A percentile compares a stretch with the other conserved stretches of the same genome.
Conservation (phyloP, 2,329 filamentous ascomycete species). For the Fusarium torreyae region DNA sequence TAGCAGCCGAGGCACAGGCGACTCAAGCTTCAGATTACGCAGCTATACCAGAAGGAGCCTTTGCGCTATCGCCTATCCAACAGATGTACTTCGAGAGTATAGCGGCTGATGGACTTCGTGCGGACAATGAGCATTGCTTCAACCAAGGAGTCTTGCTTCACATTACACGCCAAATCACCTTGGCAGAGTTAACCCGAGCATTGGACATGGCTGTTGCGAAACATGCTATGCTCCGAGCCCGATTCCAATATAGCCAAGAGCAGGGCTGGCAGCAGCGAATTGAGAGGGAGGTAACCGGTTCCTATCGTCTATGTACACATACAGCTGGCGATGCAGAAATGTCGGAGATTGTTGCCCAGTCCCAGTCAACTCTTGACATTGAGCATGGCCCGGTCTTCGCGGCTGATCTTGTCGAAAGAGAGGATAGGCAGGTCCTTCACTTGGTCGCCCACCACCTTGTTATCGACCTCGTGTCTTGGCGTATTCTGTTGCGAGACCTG, state of each 20-base stretch:
- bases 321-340: no score
- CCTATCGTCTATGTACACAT: no score
- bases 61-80: conserved; percentile 1
- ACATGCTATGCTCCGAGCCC: conserved; percentile 12
- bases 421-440: conserved; percentile 3
- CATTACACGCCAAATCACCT: background rate
- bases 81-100: conserved; percentile 7
- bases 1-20: background rate
- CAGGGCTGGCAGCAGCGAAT: conserved; percentile 4
- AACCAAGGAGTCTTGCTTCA: background rate
- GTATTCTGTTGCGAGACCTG: conserved; percentile 12
- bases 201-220: background rate
- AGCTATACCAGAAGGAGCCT: background rate
- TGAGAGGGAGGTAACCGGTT: background rate
- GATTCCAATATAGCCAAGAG: background rate
- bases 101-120: conserved; percentile 6
- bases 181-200: background rate
- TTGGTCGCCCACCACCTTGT: conserved; percentile 30
- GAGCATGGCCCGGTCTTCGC: conserved; percentile 16
- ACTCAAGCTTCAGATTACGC: background rate
- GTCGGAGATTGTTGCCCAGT: no score
- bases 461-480: conserved; percentile 34
- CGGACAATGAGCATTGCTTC: conserved; percentile 1
- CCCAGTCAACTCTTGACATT: conserved; percentile 15
- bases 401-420: conserved; percentile 1